Conservation (phyloP, 352 stramenopile species). For the Phytophthora rubi region DNA sequence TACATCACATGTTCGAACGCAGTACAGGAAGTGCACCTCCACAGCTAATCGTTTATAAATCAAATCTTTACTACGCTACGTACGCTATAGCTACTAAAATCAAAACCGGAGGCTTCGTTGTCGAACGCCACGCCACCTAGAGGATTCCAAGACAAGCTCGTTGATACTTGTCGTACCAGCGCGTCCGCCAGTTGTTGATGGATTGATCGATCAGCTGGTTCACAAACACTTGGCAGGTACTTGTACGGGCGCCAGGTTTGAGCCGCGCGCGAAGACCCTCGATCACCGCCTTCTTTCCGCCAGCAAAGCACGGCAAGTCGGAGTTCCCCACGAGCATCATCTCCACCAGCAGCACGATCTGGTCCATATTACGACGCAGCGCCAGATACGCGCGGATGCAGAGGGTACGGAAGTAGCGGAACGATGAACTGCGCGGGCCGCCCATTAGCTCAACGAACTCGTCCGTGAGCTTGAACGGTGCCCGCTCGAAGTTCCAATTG, state of each 20-base stretch:
- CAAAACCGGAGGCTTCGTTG: slow-evolving; percentile 27
- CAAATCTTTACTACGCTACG: slow-evolving; percentile 27
- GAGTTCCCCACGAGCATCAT: slow-evolving; percentile 94
- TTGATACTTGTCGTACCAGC: slow-evolving; percentile 93
- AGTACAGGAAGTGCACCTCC: neutral
- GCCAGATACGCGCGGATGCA: slow-evolving; percentile 96
- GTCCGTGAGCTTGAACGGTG: slow-evolving; percentile 97
- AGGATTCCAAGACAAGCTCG: slow-evolving; percentile 88
- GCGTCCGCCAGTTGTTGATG: slow-evolving; percentile 90
- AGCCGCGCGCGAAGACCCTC: slow-evolving; percentile 79
- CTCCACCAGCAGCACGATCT: slow-evolving; percentile 96
- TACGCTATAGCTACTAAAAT: slow-evolving; percentile 37
- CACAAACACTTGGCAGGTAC: slow-evolving; percentile 81
- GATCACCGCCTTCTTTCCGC: slow-evolving; percentile 78
- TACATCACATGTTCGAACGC: too few species aligned
- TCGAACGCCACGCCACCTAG: slow-evolving; percentile 32
- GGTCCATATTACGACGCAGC: slow-evolving; percentile 93
- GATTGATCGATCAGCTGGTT: slow-evolving; percentile 89
- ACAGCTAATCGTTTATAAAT: slow-evolving; percentile 37
- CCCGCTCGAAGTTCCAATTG: slow-evolving; percentile 96
- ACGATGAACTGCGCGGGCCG: slow-evolving; percentile 90
- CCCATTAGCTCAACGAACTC: slow-evolving; percentile 97
- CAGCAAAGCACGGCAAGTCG: slow-evolving; percentile 86
- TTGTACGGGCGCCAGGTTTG: slow-evolving; percentile 82
- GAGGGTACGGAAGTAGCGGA: slow-evolving; percentile 95